Conservation (phyloP, 2,329 filamentous ascomycete genomes). For the Phialocephala subalpina region DNA sequence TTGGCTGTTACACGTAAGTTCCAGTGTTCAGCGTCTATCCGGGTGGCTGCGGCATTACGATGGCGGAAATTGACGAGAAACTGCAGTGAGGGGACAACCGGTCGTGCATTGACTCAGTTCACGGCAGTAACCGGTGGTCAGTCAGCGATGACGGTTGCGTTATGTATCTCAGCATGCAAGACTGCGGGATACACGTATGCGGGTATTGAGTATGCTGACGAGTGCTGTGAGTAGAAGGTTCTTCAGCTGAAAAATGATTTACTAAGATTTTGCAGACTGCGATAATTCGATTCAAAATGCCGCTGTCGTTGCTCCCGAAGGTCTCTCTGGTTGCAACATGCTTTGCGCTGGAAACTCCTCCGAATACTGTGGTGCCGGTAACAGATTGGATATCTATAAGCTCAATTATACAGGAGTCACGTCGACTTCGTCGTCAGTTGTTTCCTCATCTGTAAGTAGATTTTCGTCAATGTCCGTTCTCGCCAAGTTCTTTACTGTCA, state of each 20-base stretch:
- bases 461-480: too few relatives aligned
- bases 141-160: constrained; percentile 30
- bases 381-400: constrained; percentile 23
- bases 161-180: constrained; percentile 37
- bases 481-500: too few relatives aligned
- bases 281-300: constrained; percentile 24
- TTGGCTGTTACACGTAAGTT: constrained; percentile 39
- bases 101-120: constrained; percentile 29
- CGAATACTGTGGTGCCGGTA: constrained; percentile 35
- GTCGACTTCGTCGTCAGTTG: neutral
- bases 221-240: constrained; percentile 47
- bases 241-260: neutral
- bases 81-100: constrained; percentile 31
- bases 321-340: constrained; percentile 36
- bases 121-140: constrained; percentile 23
- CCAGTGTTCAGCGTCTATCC: neutral
- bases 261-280: constrained; percentile 19
- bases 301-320: constrained; percentile 21
- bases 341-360: constrained; percentile 29
- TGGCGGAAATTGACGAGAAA: constrained; percentile 10
- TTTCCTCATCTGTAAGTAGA: neutral
- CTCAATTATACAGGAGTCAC: neutral
- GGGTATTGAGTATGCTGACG: constrained; percentile 53
- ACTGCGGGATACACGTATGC: constrained; percentile 49
- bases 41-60: constrained; percentile 8